Evolutionary conservation across 2,329 filamentous ascomycete genomes (phyloP), one percentile per base, ranked within the genome.

Genomic region (Amphichorda felina): DNA sequence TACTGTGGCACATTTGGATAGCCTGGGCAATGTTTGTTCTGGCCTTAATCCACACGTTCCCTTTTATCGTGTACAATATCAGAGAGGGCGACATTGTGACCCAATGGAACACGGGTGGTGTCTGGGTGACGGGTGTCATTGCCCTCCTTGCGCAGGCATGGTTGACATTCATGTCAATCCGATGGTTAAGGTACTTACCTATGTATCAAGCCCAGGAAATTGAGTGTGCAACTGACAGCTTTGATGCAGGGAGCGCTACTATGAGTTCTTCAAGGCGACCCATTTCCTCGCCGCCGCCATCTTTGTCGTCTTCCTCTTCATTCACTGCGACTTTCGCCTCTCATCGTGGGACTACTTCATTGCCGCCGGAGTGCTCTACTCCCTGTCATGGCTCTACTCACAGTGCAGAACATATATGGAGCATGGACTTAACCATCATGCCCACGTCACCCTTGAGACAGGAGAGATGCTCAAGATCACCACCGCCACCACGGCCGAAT

Each of bases 311-410:
- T 72, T 74, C 45, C 68, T 78, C 50, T 77, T 78, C 52, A 58
- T 74, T 35, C 73, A 78, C 50, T 76, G 72, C 47, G 64, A 70
- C 47, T 68, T 64, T 48, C 60, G 55, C 0, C 55, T 77, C 10
- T 62, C 66, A 2, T 72, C 70, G 2, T 75, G 68, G 68, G 66
- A 77, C 52, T 78, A 77, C 47, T 76, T 78, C 46, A 67, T 79
- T 41, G 72, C 66, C 2, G 63, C 66, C 0, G 71, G 55, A 8
- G 60, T 64, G 0, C 33, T 52, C 1, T 77, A 74, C 47, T 45
- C 65, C 1, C 44, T 64, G 2, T 66, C 57, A 25, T 64, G 63
- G 41, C 69, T 64, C 3, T 65, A 55, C 37, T 58, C 36, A 10
- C 37, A 35, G 3, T 65, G 57, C 27, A 64, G 63, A 40, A 70